Percentiles rank a stretch among this genome's conserved stretches.
Evolutionary conservation across 202 grass and related monocot genomes (phyloP).

Genomic region (Saccharum hybrid): DNA sequence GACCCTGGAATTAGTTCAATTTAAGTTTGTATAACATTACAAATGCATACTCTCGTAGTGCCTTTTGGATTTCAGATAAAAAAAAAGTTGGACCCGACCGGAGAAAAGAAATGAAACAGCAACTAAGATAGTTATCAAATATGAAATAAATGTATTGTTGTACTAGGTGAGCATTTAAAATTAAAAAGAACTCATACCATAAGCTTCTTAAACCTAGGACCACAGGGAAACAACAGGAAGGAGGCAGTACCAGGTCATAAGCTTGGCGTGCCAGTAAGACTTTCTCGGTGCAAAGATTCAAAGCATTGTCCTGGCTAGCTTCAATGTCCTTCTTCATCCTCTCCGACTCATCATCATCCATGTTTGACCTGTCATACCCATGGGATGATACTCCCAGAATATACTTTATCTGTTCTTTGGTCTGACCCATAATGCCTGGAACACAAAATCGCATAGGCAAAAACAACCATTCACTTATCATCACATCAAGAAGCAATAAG

Average conservation of each 20-base stretch:
- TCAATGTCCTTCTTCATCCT: constrained; percentile 92
- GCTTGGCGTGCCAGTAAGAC: constrained; percentile 92
- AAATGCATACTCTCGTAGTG: constrained; percentile 2
- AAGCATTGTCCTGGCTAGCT: constrained; percentile 88
- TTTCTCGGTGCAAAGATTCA: constrained; percentile 94
- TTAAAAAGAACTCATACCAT: background rate
- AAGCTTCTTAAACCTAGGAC: background rate
- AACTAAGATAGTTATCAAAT: constrained; percentile 23
- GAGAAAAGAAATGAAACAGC: background rate
- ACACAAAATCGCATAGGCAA: constrained; percentile 13
- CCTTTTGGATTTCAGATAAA: constrained; percentile 4
- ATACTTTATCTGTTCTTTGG: constrained; percentile 89
- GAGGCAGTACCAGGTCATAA: constrained; percentile 77
- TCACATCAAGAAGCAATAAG: no score
- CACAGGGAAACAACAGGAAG: constrained; percentile 8
- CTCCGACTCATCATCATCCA: constrained; percentile 70
- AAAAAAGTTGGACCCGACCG: background rate
- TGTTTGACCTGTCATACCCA: constrained; percentile 60
- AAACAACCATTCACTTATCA: constrained; percentile 11
- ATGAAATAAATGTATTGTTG: background rate
- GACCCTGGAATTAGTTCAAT: background rate
- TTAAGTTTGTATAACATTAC: background rate
- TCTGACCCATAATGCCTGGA: constrained; percentile 81
- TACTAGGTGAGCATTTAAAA: constrained; percentile 19
- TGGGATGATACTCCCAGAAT: constrained; percentile 63